Percentiles rank a stretch among this genome's conserved stretches.
These are phyloP conservation scores for Sutorius eximius DNA, from an alignment of 1,284 basidiomycete genomes.

Conservation along the genomic window DNA sequence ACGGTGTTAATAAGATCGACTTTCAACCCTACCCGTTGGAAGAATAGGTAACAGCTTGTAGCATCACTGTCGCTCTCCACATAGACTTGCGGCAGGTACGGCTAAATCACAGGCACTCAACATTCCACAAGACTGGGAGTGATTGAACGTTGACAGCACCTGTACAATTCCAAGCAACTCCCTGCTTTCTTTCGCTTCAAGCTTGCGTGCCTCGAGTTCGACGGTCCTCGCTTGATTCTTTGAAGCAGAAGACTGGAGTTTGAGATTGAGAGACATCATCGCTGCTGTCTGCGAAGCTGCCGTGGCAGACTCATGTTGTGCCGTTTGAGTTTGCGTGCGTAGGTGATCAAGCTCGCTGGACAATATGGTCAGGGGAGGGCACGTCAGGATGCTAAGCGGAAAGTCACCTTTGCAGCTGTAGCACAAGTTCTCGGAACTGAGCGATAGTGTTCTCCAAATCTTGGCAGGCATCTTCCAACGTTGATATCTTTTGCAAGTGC, in stretches of 20 bases:
- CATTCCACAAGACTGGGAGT: not conserved
- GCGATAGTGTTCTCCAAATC: slow-evolving; percentile 86
- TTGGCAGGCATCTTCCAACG: slow-evolving; percentile 74
- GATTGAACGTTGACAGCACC: slow-evolving; percentile 35
- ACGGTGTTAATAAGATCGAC: slow-evolving; percentile 81
- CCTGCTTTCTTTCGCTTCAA: slow-evolving; percentile 79
- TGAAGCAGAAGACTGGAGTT: slow-evolving; percentile 83
- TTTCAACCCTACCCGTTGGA: slow-evolving; percentile 84
- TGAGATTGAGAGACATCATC: slow-evolving; percentile 90
- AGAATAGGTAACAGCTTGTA: slow-evolving; percentile 86
- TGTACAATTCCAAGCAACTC: slow-evolving; percentile 75
- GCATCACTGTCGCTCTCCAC: slow-evolving; percentile 85
- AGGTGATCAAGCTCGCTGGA: slow-evolving; percentile 79
- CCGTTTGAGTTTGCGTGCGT: slow-evolving; percentile 80
- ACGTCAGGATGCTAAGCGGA: not conserved
- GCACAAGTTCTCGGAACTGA: slow-evolving; percentile 89
- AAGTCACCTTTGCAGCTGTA: slow-evolving; percentile 75
- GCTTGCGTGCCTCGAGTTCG: slow-evolving; percentile 81
- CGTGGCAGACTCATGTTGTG: slow-evolving; percentile 77
- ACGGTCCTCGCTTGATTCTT: slow-evolving; percentile 89
- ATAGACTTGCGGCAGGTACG: slow-evolving; percentile 84
- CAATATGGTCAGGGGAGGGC: slow-evolving; percentile 3
- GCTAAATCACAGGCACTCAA: slow-evolving; percentile 42
- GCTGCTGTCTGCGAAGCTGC: slow-evolving; percentile 75
- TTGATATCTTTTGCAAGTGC: slow-evolving; percentile 60